Conservation (phyloP, 768 basidiomycete genomes). For the Clitopilus hobsonii region DNA sequence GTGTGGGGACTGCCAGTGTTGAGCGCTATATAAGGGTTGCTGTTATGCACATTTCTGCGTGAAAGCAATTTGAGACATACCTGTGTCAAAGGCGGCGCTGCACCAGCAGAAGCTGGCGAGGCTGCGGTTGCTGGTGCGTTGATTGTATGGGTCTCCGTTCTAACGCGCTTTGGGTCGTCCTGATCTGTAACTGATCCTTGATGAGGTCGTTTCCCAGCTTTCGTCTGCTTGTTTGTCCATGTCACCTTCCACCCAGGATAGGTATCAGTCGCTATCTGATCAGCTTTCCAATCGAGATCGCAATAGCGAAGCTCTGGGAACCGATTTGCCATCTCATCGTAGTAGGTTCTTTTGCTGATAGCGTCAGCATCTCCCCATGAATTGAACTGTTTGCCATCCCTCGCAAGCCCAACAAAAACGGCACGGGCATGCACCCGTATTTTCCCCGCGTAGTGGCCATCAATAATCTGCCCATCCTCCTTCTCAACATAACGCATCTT, state of each 20-base stretch:
- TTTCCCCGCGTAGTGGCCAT: constrained; percentile 5
- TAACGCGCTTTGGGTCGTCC: neutral
- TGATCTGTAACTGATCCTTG: neutral
- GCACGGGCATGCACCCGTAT: constrained; percentile 6
- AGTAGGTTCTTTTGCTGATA: constrained; percentile 1
- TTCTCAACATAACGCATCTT: constrained; percentile 8
- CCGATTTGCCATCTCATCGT: constrained; percentile 3
- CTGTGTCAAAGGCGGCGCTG: too few relatives aligned
- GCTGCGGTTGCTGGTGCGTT: too few relatives aligned
- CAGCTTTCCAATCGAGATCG: constrained; percentile 9
- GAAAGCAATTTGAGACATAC: too few relatives aligned
- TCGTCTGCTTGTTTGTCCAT: constrained; percentile 7
- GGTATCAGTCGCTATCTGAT: constrained; percentile 7
- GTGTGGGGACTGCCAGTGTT: too few relatives aligned
- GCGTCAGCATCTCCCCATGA: constrained; percentile 9
- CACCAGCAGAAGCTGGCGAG: too few relatives aligned
- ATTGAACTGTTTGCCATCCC: constrained; percentile 1
- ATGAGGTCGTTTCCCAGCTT: constrained; percentile 2
- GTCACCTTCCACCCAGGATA: constrained; percentile 7
- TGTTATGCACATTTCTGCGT: too few relatives aligned
- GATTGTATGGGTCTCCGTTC: too few relatives aligned
- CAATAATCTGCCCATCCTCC: too few relatives aligned
- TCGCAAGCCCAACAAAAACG: constrained; percentile 7
- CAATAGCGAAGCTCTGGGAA: constrained; percentile 8
- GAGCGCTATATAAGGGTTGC: too few relatives aligned